These are phyloP conservation scores for Pythium aquatile DNA, from an alignment of 352 stramenopile species.

Conservation along the genomic window DNA sequence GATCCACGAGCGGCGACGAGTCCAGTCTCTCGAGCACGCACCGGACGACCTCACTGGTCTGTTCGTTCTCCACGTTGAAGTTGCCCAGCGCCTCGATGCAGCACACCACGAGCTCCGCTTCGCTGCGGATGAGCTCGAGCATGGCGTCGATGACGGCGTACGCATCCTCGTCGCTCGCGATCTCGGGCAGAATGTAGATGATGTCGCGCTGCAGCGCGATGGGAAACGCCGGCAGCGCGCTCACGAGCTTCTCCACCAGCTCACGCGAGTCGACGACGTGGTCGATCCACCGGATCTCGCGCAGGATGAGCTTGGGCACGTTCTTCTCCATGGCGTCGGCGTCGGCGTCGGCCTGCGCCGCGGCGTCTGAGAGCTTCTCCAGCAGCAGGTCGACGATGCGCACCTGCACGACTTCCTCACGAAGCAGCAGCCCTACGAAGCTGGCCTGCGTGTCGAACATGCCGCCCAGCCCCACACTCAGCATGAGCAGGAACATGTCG, in stretches of 20 bases:
- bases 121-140: constrained; percentile 52
- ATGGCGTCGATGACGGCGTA: constrained; percentile 44
- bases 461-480: constrained; percentile 43
- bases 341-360: constrained; percentile 30
- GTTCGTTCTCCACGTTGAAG: constrained; percentile 52
- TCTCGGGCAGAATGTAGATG: constrained; percentile 68
- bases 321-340: constrained; percentile 41
- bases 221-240: constrained; percentile 43
- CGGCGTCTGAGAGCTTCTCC: constrained; percentile 53
- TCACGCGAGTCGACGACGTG: constrained; percentile 43
- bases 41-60: constrained; percentile 34
- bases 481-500: constrained; percentile 45
- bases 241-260: constrained; percentile 52
- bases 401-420: constrained; percentile 47
- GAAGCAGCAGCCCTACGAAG: constrained; percentile 56
- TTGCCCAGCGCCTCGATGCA: constrained; percentile 65
- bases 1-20: constrained; percentile 44
- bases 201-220: constrained; percentile 52
- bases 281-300: constrained; percentile 65
- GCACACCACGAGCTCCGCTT: constrained; percentile 46
- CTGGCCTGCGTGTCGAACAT: constrained; percentile 45
- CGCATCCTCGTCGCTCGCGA: constrained; percentile 48
- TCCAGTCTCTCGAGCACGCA: constrained; percentile 51
- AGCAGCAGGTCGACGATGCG: constrained; percentile 48
- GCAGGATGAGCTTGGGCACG: constrained; percentile 59